Conservation (phyloP, 208 protist species). For the Crithidia brevicula region DNA sequence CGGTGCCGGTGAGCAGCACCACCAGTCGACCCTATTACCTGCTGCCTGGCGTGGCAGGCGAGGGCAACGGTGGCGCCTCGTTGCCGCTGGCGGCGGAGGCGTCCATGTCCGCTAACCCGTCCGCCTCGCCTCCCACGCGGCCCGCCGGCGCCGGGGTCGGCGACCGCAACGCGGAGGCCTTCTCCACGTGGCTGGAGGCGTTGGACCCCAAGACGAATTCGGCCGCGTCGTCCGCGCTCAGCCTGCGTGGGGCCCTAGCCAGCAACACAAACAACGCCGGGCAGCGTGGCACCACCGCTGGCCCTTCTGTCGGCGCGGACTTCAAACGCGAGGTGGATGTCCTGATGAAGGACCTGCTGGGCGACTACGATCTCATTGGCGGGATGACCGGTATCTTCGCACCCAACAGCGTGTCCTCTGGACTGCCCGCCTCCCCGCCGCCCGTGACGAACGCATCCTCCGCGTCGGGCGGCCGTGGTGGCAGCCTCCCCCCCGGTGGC, state of each 20-base stretch:
- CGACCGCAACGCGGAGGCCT: slow-evolving; percentile 30
- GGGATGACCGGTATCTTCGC: background rate
- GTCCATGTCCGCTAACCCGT: background rate
- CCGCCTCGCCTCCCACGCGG: too few relatives aligned
- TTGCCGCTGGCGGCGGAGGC: background rate
- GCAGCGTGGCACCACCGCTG: background rate
- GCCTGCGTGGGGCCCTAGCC: background rate
- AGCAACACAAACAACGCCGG: background rate
- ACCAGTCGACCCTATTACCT: slow-evolving; percentile 12
- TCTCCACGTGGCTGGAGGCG: slow-evolving; percentile 32
- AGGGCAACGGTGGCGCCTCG: background rate
- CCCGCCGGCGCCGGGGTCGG: background rate
- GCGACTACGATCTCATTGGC: slow-evolving; percentile 20
- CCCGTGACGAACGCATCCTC: background rate
- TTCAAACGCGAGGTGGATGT: slow-evolving; percentile 51
- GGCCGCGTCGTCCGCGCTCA: slow-evolving; percentile 4
- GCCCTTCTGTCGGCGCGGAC: slow-evolving; percentile 24
- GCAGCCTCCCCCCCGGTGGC: background rate
- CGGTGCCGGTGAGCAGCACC: background rate
- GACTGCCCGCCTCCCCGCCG: background rate
- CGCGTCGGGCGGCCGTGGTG: background rate
- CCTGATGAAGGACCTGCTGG: slow-evolving; percentile 36
- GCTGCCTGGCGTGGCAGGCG: slow-evolving; percentile 3
- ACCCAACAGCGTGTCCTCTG: background rate
- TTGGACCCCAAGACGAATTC: slow-evolving; percentile 12